Conservation (phyloP, 2,329 filamentous ascomycete species). For the Harringtonia lauricola region DNA sequence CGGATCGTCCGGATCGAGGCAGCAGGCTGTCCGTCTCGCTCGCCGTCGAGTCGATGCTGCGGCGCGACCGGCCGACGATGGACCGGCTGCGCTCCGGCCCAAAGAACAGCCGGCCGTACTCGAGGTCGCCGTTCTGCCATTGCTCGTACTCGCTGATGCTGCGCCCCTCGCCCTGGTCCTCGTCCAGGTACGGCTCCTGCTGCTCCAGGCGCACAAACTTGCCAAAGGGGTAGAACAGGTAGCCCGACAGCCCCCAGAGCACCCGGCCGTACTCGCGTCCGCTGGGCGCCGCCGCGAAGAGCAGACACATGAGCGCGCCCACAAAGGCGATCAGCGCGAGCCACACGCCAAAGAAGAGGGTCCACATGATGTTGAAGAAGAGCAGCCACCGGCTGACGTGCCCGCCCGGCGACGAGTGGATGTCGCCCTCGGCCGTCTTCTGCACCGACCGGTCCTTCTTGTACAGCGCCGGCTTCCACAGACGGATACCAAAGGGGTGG, state of each 20-base stretch:
- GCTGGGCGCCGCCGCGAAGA: constrained; percentile 69
- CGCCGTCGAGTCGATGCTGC: constrained; percentile 73
- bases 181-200: constrained; percentile 87
- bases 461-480: constrained; percentile 98
- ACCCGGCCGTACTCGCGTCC: constrained; percentile 78
- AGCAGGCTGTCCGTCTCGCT: constrained; percentile 87
- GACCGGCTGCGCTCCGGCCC: constrained; percentile 70
- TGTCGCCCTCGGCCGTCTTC: constrained; percentile 90
- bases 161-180: constrained; percentile 89
- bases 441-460: constrained; percentile 96
- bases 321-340: constrained; percentile 64
- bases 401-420: constrained; percentile 86
- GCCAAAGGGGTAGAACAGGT: constrained; percentile 92
- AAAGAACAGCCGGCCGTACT: constrained; percentile 93
- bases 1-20: constrained; percentile 23
- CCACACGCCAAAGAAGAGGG: constrained; percentile 92
- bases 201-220: constrained; percentile 90
- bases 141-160: constrained; percentile 98
- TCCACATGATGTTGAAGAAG: constrained; percentile 86
- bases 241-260: constrained; percentile 72
- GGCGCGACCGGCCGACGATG: constrained; percentile 73
- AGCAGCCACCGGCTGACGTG: constrained; percentile 76
- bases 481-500: constrained; percentile 94
- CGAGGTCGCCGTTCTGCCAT: constrained; percentile 95
- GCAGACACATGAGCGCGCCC: constrained; percentile 66